These are phyloP conservation scores for Crithidia brevicula DNA, from an alignment of 208 protist species.

Conservation along the genomic window DNA sequence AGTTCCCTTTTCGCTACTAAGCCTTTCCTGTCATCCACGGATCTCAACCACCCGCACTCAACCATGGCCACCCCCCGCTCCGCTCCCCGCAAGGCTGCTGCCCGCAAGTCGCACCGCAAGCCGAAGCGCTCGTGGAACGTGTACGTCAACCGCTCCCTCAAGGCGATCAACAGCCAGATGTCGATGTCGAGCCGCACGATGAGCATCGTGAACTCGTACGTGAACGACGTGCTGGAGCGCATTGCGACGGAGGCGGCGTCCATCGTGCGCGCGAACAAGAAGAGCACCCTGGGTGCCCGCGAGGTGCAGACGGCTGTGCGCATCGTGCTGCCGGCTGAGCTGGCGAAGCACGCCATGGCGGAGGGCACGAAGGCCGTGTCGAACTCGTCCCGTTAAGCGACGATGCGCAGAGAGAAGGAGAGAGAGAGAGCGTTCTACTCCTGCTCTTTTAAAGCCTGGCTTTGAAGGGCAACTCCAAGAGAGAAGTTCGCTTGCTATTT, in stretches of 20 bases:
- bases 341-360: slow-evolving; percentile 98
- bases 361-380: slow-evolving; percentile 98
- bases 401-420: not conserved
- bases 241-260: slow-evolving; percentile 93
- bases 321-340: slow-evolving; percentile 97
- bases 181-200: slow-evolving; percentile 96
- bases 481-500: not conserved
- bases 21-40: not conserved
- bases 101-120: slow-evolving; percentile 60
- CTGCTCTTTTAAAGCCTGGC: not conserved
- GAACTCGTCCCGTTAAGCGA: slow-evolving; percentile 59
- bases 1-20: not conserved
- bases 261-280: slow-evolving; percentile 96
- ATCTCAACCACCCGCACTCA: slow-evolving; percentile 12
- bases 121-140: slow-evolving; percentile 84
- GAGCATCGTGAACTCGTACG: slow-evolving; percentile 98
- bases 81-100: slow-evolving; percentile 34
- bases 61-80: slow-evolving; percentile 65
- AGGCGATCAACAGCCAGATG: slow-evolving; percentile 96
- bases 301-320: slow-evolving; percentile 98
- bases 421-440: too few species aligned
- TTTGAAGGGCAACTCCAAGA: not conserved
- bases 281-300: slow-evolving; percentile 93
- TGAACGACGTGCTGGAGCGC: slow-evolving; percentile 98
- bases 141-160: slow-evolving; percentile 94